Evolutionary conservation across 2,329 filamentous ascomycete species (phyloP), one percentile per base, ranked within the genome.

Genomic region (Ceratocystis harringtonii): DNA sequence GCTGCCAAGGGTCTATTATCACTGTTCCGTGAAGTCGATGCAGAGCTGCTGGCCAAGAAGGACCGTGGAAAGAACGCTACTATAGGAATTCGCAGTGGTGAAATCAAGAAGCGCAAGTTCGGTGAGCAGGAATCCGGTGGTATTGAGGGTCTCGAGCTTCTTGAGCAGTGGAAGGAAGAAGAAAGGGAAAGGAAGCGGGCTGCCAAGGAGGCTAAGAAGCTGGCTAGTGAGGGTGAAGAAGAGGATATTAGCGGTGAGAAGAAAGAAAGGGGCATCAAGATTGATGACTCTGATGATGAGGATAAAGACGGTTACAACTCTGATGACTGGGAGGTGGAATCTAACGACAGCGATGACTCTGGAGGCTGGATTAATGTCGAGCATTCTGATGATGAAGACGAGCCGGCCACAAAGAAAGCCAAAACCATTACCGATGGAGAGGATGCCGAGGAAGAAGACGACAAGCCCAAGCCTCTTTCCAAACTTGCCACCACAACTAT

Each of bases 311-410:
- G 76, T 8, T 79, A 76, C 70, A 77, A 82, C 64, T 81, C 79
- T 30, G 78, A 79, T 67, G 82, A 80, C 28, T 86, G 84, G 84
- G 84, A 86, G 71, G 78, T 85, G 22, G 82, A 75, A 41, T 85
- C 83, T 1, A 78, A 80, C 61, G 80, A 82, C 67, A 84, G 82
- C 71, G 78, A 78, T 67, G 88, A 89, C 70, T 92, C 89, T 17
- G 90, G 87, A 15, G 92, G 91, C 19, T 97, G 94, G 94, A 92
- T 97, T 73, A 85, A 95, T 70, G 92, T 97, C 43, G 88, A 85
- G 69, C 90, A 96, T 69, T 87, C 84, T 30, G 89, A 88, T 63
- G 86, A 94, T 8, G 92, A 92, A 57, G 86, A 92, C 69, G 90
- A 84, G 69, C 85, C 85, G 0, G 57, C 43, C 1, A 80, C 68